These are phyloP conservation scores for Magnusiomyces suaveolens DNA, from an alignment of 1,139 yeast species.

Conservation along the genomic window DNA sequence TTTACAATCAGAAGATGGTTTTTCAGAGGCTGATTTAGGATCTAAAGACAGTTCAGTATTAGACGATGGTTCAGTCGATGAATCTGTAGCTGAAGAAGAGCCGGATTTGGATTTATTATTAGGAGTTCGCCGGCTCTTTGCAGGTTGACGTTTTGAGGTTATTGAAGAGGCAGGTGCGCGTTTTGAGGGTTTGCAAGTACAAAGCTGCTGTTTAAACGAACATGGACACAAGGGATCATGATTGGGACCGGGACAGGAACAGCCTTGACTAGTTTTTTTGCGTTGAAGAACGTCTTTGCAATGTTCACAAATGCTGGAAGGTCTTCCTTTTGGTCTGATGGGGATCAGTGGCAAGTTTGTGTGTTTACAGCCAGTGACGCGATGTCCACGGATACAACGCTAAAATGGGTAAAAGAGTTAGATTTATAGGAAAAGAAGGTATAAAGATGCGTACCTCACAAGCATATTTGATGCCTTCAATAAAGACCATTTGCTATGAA, in stretches of 20 bases:
- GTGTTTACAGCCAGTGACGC: constrained; percentile 89
- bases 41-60: too few species aligned
- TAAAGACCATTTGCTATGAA: constrained; percentile 57
- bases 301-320: constrained; percentile 82
- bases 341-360: constrained; percentile 81
- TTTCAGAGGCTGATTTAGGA: too few species aligned
- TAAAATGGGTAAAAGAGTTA: constrained; percentile 9
- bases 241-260: constrained; percentile 52
- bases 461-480: constrained; percentile 89
- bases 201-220: constrained; percentile 43
- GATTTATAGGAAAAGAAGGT: constrained; percentile 3
- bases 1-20: too few species aligned
- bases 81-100: too few species aligned
- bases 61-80: too few species aligned
- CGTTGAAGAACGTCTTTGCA: constrained; percentile 72
- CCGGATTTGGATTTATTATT: too few species aligned
- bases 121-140: too few species aligned
- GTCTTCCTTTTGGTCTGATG: constrained; percentile 95
- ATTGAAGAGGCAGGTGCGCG: not conserved
- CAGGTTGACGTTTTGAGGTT: too few species aligned
- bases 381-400: constrained; percentile 89
- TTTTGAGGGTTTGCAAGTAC: constrained; percentile 40
- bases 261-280: constrained; percentile 59
- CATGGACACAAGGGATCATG: constrained; percentile 45
- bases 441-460: constrained; percentile 44